Evolutionary conservation across 2,329 filamentous ascomycete genomes (phyloP).

Genomic region (Penicillium polonicum): DNA sequence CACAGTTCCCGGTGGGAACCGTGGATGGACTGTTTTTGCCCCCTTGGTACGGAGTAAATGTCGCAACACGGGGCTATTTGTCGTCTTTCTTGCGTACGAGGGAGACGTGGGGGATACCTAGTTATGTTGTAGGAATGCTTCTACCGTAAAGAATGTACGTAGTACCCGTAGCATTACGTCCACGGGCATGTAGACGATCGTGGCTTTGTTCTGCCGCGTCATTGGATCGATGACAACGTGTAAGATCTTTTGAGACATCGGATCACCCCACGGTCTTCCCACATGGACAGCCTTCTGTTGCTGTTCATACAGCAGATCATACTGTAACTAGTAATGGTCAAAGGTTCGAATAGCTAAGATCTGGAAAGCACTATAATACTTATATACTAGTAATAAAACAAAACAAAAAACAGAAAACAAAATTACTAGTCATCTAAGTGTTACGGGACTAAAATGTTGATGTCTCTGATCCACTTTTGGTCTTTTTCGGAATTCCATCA

Average conservation of each 20-base stretch:
- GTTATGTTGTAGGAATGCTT: background rate
- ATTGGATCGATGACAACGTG: background rate
- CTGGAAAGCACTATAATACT: no score
- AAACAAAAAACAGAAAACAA: background rate
- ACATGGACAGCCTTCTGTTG: background rate
- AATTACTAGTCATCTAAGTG: slow-evolving; percentile 28
- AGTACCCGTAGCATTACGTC: background rate
- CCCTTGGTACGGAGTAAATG: background rate
- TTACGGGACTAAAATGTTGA: slow-evolving; percentile 24
- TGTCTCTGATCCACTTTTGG: slow-evolving; percentile 28
- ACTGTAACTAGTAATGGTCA: background rate
- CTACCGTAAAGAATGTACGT: background rate
- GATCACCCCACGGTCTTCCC: slow-evolving; percentile 10
- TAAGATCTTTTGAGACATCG: slow-evolving; percentile 16
- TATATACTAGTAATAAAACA: no score
- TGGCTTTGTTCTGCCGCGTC: slow-evolving; percentile 2
- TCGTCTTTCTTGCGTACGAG: background rate
- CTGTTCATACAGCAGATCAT: background rate
- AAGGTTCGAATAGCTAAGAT: background rate
- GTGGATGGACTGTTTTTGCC: slow-evolving; percentile 6
- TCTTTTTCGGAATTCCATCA: slow-evolving; percentile 23
- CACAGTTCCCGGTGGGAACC: slow-evolving; percentile 16
- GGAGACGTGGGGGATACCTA: background rate
- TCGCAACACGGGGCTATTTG: background rate
- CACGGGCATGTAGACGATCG: background rate